Evolutionary conservation across 2,329 filamentous ascomycete genomes (phyloP).

Genomic region (Furcasterigmium sp.): DNA sequence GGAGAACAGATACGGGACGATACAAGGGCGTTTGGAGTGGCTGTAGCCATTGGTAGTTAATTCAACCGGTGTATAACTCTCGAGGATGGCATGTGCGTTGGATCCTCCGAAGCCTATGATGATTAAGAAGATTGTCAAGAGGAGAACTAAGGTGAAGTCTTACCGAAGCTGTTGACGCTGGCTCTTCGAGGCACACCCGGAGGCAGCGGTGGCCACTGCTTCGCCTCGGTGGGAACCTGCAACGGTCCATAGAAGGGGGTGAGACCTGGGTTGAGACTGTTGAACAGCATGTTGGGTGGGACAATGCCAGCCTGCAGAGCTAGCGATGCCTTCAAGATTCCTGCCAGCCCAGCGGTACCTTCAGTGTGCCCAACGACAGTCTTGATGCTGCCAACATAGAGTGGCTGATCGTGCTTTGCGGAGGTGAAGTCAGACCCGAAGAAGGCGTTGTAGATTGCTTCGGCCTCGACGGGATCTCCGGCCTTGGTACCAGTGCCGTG

Average conservation of each 20-base stretch:
- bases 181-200: not conserved
- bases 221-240: not conserved
- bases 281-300: slow-evolving; percentile 15
- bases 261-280: slow-evolving; percentile 34
- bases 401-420: slow-evolving; percentile 6
- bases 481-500: slow-evolving; percentile 33
- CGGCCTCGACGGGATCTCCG: slow-evolving; percentile 30
- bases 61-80: too few species aligned
- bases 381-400: slow-evolving; percentile 25
- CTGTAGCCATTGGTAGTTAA: not conserved
- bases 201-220: not conserved
- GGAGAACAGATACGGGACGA: not conserved
- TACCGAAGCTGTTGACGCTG: slow-evolving; percentile 19
- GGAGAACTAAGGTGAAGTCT: too few species aligned
- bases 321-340: slow-evolving; percentile 22
- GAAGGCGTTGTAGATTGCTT: slow-evolving; percentile 20
- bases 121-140: too few species aligned
- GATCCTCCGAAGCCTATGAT: slow-evolving; percentile 21
- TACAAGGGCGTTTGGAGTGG: slow-evolving; percentile 4
- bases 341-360: slow-evolving; percentile 19
- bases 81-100: slow-evolving; percentile 18
- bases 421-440: too few species aligned
- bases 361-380: slow-evolving; percentile 25
- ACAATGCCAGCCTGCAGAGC: slow-evolving; percentile 19
- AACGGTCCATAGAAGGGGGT: slow-evolving; percentile 28